phyloP scores from a whole-genome alignment of 306 rosid species.

The Hippophae tibetana region DNA sequence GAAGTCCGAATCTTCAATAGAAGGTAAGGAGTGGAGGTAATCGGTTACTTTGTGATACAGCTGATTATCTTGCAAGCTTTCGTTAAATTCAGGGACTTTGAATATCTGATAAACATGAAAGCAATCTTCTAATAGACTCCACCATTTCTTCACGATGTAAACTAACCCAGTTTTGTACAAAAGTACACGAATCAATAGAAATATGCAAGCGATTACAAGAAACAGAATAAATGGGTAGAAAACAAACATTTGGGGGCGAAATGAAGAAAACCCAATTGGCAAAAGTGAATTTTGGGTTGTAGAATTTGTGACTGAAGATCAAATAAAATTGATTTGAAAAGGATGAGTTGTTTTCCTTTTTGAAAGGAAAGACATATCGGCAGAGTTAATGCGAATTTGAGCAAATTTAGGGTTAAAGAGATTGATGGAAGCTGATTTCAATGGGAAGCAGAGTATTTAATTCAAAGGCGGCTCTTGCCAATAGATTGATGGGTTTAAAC shows the following conservation, averaged over 20 bases:
- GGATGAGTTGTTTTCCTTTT: too few relatives aligned
- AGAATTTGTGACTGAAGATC: too few relatives aligned
- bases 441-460: too few relatives aligned
- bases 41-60: slow-evolving; percentile 46
- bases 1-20: slow-evolving; percentile 70
- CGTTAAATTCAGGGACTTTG: slow-evolving; percentile 67
- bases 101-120: slow-evolving; percentile 65
- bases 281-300: too few relatives aligned
- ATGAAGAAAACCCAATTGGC: background rate
- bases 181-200: slow-evolving; percentile 35
- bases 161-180: slow-evolving; percentile 64
- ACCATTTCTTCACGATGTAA: slow-evolving; percentile 32
- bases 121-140: slow-evolving; percentile 34
- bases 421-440: too few relatives aligned
- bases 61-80: slow-evolving; percentile 48
- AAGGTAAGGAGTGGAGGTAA: slow-evolving; percentile 63
- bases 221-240: slow-evolving; percentile 14
- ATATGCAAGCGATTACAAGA: slow-evolving; percentile 4
- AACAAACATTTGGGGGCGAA: slow-evolving; percentile 15
- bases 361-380: too few relatives aligned
- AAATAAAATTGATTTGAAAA: too few relatives aligned
- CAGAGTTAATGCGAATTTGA: background rate
- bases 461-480: too few relatives aligned
- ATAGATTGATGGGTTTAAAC: too few relatives aligned
- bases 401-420: background rate